These are phyloP conservation scores for Yarrowia keelungensis DNA, from an alignment of 805 yeast genomes.

Conservation along the genomic window DNA sequence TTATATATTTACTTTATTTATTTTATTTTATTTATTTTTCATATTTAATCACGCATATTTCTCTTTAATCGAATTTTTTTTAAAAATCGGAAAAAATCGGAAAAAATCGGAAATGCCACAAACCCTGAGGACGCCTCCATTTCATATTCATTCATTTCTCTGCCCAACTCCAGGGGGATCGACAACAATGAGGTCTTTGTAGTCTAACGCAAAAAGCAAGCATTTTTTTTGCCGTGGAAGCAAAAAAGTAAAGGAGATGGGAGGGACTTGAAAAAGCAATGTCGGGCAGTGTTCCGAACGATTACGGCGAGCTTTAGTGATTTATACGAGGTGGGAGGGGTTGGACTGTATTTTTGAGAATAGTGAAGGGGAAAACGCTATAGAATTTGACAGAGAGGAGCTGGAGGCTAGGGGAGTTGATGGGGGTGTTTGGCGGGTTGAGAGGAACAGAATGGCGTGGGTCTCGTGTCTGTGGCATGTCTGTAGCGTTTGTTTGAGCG, in stretches of 20 bases:
- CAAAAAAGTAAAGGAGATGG: neutral
- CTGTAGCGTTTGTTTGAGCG: too few relatives aligned
- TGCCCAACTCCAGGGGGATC: slow-evolving; percentile 19
- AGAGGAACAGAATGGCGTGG: too few relatives aligned
- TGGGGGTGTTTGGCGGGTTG: too few relatives aligned
- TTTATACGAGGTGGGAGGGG: neutral
- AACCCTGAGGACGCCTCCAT: neutral
- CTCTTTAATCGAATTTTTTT: too few relatives aligned
- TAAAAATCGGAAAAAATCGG: neutral
- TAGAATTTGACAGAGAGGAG: too few relatives aligned
- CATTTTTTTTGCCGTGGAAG: slow-evolving; percentile 1
- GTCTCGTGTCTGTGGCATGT: too few relatives aligned
- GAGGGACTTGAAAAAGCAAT: neutral
- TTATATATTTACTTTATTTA: too few relatives aligned
- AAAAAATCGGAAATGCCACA: neutral
- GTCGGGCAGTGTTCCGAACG: neutral
- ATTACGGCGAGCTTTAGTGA: neutral
- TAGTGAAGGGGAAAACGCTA: too few relatives aligned
- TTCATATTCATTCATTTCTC: neutral
- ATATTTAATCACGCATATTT: too few relatives aligned
- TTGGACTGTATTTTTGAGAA: too few relatives aligned
- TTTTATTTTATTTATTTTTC: too few relatives aligned
- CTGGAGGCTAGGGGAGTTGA: too few relatives aligned
- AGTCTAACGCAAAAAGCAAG: neutral
- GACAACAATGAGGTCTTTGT: slow-evolving; percentile 16